Evolutionary conservation across 164 flowering plant species (phyloP).

Genomic region (Nelumbo lutea): DNA sequence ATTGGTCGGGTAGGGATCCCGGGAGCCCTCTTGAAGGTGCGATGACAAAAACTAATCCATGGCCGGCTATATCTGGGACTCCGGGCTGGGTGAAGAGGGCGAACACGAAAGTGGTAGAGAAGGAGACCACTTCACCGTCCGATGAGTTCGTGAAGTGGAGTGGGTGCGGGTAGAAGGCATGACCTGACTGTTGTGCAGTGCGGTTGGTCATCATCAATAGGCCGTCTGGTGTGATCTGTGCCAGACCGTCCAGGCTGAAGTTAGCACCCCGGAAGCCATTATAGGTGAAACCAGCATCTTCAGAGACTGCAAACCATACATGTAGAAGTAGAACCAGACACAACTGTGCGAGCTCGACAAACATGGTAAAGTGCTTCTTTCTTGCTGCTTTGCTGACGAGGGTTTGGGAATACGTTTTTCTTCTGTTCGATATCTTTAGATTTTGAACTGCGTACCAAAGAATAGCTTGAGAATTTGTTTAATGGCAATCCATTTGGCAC

Average conservation of each 20-base stretch:
- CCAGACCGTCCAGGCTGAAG: slow-evolving; percentile 22
- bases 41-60: slow-evolving; percentile 1
- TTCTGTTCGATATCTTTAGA: too few relatives aligned
- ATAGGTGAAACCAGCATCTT: slow-evolving; percentile 15
- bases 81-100: neutral
- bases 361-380: neutral
- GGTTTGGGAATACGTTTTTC: too few relatives aligned
- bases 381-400: too few relatives aligned
- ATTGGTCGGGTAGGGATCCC: neutral
- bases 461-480: too few relatives aligned
- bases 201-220: slow-evolving; percentile 19
- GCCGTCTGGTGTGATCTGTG: slow-evolving; percentile 17
- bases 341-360: neutral
- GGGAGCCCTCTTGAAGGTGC: slow-evolving; percentile 1
- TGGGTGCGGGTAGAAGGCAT: slow-evolving; percentile 18
- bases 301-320: neutral
- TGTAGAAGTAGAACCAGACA: neutral
- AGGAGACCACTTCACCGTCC: slow-evolving; percentile 1
- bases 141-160: slow-evolving; percentile 8
- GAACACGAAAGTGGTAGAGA: slow-evolving; percentile 9
- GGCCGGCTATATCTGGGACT: neutral
- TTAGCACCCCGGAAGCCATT: slow-evolving; percentile 16
- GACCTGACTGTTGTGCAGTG: slow-evolving; percentile 9
- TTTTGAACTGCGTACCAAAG: too few relatives aligned
- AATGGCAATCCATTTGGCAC: too few relatives aligned